Percentiles rank a stretch among this genome's conserved stretches.
phyloP scores from a whole-genome alignment of 2,329 filamentous ascomycete species.

The Exophiala viscosa region DNA sequence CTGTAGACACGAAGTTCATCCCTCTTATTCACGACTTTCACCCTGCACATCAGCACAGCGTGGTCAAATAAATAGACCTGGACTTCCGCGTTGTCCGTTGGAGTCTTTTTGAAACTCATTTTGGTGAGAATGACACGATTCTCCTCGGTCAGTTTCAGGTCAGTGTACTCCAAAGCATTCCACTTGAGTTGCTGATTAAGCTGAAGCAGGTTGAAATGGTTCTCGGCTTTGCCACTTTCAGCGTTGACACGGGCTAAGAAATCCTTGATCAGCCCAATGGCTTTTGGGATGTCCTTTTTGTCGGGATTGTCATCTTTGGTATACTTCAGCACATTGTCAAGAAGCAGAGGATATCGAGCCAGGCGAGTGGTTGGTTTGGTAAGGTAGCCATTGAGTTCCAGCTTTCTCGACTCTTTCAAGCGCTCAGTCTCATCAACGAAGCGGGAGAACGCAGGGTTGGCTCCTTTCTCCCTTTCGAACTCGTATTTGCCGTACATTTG shows the following conservation, averaged over 20 bases:
- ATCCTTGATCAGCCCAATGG: constrained; percentile 79
- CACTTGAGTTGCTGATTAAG: constrained; percentile 91
- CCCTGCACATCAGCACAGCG: constrained; percentile 82
- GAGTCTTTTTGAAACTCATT: constrained; percentile 85
- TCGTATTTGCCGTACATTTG: constrained; percentile 97
- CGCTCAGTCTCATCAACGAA: constrained; percentile 97
- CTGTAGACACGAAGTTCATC: constrained; percentile 95
- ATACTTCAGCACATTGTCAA: constrained; percentile 89
- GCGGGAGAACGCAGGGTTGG: constrained; percentile 77
- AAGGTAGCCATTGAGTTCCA: constrained; percentile 94
- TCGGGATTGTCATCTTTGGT: constrained; percentile 86
- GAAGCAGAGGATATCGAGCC: constrained; percentile 84
- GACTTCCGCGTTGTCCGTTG: constrained; percentile 83
- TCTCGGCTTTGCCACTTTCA: constrained; percentile 95
- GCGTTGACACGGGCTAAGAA: constrained; percentile 85
- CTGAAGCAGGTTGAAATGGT: constrained; percentile 90
- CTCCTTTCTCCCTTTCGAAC: constrained; percentile 90
- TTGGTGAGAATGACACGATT: constrained; percentile 92
- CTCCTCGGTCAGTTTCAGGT: constrained; percentile 90
- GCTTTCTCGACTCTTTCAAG: constrained; percentile 90
- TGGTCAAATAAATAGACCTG: constrained; percentile 96
- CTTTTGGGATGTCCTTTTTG: constrained; percentile 86
- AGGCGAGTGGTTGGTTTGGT: constrained; percentile 96
- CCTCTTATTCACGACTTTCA: constrained; percentile 86
- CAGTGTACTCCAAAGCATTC: constrained; percentile 82